Conservation (phyloP, 2,329 filamentous ascomycete genomes). For the Claviceps maximensis region DNA sequence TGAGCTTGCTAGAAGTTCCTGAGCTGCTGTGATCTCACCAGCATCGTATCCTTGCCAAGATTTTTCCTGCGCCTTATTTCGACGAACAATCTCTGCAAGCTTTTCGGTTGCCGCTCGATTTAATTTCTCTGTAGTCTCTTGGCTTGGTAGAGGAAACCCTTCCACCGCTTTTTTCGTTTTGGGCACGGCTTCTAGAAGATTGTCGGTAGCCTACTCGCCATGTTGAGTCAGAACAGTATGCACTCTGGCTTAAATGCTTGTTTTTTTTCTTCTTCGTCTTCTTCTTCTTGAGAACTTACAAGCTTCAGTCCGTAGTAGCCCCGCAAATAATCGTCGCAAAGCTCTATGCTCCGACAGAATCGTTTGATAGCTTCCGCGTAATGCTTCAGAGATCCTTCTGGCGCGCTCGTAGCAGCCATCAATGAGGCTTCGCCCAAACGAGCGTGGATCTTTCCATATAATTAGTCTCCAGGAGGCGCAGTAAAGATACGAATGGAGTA, state of each 20-base stretch:
- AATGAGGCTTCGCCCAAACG: conserved; percentile 73
- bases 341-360: conserved; percentile 81
- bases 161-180: conserved; percentile 36
- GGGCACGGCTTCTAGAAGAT: conserved; percentile 30
- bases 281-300: conserved; percentile 29
- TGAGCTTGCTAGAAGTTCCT: conserved; percentile 49
- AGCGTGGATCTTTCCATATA: conserved; percentile 58
- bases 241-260: not conserved
- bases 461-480: conserved; percentile 8
- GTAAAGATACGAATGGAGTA: conserved; percentile 1
- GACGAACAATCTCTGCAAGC: conserved; percentile 62
- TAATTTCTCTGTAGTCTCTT: conserved; percentile 49
- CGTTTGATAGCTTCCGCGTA: conserved; percentile 65
- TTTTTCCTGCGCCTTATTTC: conserved; percentile 43
- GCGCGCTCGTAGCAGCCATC: conserved; percentile 43
- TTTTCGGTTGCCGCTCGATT: conserved; percentile 62
- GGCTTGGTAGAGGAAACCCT: conserved; percentile 39
- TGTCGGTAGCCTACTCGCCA: conserved; percentile 32
- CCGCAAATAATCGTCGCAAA: conserved; percentile 84
- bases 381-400: conserved; percentile 33
- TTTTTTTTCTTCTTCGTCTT: not conserved
- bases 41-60: conserved; percentile 62
- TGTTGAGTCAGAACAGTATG: conserved; percentile 1
- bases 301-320: conserved; percentile 87
- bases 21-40: conserved; percentile 58